Evolutionary conservation across 2,329 filamentous ascomycete species (phyloP).

Genomic region (Exophiala mesophila): DNA sequence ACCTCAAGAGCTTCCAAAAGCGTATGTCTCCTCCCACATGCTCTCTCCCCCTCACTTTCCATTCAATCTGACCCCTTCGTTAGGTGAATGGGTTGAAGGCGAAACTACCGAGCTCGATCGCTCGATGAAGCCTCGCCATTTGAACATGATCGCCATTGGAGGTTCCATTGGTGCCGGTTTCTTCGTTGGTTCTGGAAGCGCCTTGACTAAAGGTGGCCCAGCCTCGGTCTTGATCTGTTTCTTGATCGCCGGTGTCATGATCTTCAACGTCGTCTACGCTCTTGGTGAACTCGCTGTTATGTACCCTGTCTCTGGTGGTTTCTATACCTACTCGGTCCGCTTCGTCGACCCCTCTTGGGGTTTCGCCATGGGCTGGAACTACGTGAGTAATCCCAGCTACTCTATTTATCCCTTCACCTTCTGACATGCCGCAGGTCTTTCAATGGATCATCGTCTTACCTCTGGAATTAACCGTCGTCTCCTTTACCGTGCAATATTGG

Average conservation of each 20-base stretch:
- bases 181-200: constrained; percentile 75
- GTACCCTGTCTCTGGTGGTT: constrained; percentile 86
- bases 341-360: constrained; percentile 72
- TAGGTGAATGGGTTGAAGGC: constrained; percentile 11
- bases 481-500: constrained; percentile 75
- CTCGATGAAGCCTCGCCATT: constrained; percentile 47
- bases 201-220: constrained; percentile 65
- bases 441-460: constrained; percentile 79
- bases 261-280: constrained; percentile 87
- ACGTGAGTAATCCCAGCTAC: too few species aligned
- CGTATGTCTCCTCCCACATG: constrained; percentile 11
- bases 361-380: constrained; percentile 49
- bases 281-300: constrained; percentile 86
- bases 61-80: too few species aligned
- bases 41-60: not conserved
- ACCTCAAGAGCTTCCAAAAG: constrained; percentile 25
- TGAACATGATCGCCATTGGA: constrained; percentile 60
- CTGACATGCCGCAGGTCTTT: too few species aligned
- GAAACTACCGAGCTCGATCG: constrained; percentile 15
- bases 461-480: constrained; percentile 75
- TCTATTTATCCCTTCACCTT: too few species aligned
- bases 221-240: constrained; percentile 76
- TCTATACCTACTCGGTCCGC: constrained; percentile 84
- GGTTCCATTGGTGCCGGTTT: constrained; percentile 63
- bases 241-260: constrained; percentile 72